Evolutionary conservation across 345 rosid genomes (phyloP), one percentile per base, ranked within the genome.

Genomic region (Lepidium africanum): DNA sequence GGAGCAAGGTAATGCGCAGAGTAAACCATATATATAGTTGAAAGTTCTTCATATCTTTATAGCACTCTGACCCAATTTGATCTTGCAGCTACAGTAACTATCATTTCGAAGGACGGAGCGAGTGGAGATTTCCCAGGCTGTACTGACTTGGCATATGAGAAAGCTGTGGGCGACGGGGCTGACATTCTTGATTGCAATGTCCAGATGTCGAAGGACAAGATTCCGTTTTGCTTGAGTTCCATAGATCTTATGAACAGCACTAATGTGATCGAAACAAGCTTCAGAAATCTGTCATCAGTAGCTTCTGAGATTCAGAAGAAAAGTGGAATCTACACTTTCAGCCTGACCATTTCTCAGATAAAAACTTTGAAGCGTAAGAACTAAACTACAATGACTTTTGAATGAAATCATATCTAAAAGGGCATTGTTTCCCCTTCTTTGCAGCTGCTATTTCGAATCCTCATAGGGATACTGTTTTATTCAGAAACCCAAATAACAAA

Each of bases 381-480:
- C 6, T 1, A 39, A 47, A 47, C 46, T 64, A n/a, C 3, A 11
- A 39, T 59, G 6, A 27, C 21, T 13, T 45, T 14, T 70, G 7
- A 42, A 10, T 46, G 56, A 23, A 46, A 35, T 43, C 23, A 14
- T 52, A 62, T 66, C 61, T 67, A 10, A 59, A 48, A 19, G 45
- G 23, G 16, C 25, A 12, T 63, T 65, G 32, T 14, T 58, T 57
- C 52, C 27, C 43, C 60, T 58, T 78, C 40, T 35, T 62, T 79
- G 78, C 76, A 94, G 97, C 92, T 6, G 53, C 23, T 23, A 88
- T 94, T 48, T 74, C 81, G 17, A 86, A 51, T 65, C 96, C 95
- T 38, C 35, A 0, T 48, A 5, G 37, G 17, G 5, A 30, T 4
- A 5, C 59, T 73, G 3, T 0, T 11, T 66, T 94, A 71, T 70